phyloP scores from a whole-genome alignment of 2,329 filamentous ascomycete genomes.

The Diaporthe caulivora region DNA sequence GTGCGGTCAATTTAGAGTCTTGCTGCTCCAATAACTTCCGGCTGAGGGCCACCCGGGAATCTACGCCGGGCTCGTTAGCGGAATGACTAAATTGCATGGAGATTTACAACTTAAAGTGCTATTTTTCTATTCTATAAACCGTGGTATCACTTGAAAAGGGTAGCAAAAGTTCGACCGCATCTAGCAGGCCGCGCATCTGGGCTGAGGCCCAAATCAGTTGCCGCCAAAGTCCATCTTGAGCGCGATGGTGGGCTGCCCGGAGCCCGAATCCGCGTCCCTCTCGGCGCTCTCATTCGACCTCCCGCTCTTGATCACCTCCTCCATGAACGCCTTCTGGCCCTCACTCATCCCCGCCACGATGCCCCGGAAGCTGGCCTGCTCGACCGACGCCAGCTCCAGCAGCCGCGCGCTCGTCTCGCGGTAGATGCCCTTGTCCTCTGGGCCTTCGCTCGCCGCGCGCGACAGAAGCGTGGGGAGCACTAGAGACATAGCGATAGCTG shows the following conservation, averaged over 20 bases:
- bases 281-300: slow-evolving; percentile 58
- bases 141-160: slow-evolving; percentile 21
- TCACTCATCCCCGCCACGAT: slow-evolving; percentile 79
- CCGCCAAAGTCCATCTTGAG: slow-evolving; percentile 92
- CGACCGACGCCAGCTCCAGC: slow-evolving; percentile 82
- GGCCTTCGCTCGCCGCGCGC: slow-evolving; percentile 75
- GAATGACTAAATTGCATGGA: background rate
- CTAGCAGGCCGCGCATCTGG: background rate
- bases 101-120: background rate
- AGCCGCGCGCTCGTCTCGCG: slow-evolving; percentile 81
- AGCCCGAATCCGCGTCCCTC: slow-evolving; percentile 56
- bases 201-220: background rate
- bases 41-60: no score
- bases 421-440: slow-evolving; percentile 66
- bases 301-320: slow-evolving; percentile 81
- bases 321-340: slow-evolving; percentile 81
- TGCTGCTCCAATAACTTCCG: background rate
- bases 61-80: background rate
- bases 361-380: slow-evolving; percentile 79
- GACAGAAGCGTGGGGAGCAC: slow-evolving; percentile 82
- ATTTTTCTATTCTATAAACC: background rate
- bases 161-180: background rate
- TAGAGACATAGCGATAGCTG: slow-evolving; percentile 76
- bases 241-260: slow-evolving; percentile 84
- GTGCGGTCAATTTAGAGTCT: background rate